Evolutionary conservation across 495 filamentous ascomycete species (phyloP).

Genomic region (Neurospora sp.): DNA sequence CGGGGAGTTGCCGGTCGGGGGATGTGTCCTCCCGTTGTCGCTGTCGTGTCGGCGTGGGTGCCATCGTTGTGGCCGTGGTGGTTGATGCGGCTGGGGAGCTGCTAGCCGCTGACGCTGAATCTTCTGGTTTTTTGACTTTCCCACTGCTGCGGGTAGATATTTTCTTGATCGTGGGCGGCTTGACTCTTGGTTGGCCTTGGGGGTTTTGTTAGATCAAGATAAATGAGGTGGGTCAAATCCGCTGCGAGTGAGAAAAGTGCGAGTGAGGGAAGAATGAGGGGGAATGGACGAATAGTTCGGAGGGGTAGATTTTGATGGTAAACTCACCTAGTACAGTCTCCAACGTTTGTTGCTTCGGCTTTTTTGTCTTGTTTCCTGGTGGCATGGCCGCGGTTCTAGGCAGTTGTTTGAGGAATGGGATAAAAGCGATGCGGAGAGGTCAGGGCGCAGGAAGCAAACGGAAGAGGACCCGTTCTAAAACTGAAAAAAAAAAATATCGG

Average conservation of each 20-base stretch:
- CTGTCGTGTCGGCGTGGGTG: background rate
- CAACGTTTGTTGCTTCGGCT: constrained; percentile 15
- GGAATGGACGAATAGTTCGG: background rate
- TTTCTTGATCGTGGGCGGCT: background rate
- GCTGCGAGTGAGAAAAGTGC: background rate
- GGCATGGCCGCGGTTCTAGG: background rate
- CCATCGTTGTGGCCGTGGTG: background rate
- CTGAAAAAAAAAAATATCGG: background rate
- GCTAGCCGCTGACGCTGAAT: background rate
- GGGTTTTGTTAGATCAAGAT: background rate
- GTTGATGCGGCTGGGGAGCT: background rate
- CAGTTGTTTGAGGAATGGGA: background rate
- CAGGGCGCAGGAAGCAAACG: background rate
- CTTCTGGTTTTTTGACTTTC: background rate
- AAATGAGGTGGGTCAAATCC: background rate
- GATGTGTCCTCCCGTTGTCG: background rate
- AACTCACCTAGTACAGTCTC: constrained; percentile 13
- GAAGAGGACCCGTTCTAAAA: background rate
- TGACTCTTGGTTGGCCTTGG: background rate
- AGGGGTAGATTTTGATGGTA: background rate
- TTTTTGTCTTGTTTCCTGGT: background rate
- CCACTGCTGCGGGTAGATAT: background rate
- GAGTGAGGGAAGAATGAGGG: background rate
- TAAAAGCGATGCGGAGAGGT: background rate
- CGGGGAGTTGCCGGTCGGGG: background rate